Evolutionary conservation across 179 eudicot genomes (phyloP).

Genomic region (Beta macrorhiza): DNA sequence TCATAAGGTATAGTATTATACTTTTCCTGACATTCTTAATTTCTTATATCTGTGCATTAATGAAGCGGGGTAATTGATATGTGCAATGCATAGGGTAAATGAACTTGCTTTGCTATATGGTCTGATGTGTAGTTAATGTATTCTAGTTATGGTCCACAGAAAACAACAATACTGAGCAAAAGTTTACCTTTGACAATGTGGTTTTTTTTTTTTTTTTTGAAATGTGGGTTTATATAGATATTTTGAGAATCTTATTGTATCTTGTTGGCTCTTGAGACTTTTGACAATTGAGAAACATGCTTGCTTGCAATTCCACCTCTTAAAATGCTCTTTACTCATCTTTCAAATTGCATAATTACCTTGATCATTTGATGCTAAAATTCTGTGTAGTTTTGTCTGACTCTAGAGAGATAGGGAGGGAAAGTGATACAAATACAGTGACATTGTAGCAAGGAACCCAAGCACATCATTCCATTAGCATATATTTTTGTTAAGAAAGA

Average conservation of each 20-base stretch:
- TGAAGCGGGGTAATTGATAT: background rate
- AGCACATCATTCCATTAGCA: background rate
- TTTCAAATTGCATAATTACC: background rate
- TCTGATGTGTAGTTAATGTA: background rate
- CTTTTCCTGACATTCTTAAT: background rate
- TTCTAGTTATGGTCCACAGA: background rate
- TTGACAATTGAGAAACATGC: background rate
- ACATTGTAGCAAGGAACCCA: background rate
- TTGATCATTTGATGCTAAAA: background rate
- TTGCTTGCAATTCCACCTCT: background rate
- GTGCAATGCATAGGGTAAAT: background rate
- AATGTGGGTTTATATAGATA: background rate
- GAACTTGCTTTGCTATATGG: background rate
- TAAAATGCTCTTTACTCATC: background rate
- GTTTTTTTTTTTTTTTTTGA: background rate
- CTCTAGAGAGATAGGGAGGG: background rate
- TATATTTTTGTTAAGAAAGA: background rate
- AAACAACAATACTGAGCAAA: background rate
- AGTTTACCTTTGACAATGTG: background rate
- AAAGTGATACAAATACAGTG: background rate
- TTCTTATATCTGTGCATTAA: background rate
- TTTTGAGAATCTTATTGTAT: background rate
- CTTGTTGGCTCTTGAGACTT: background rate
- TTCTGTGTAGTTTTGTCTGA: background rate
- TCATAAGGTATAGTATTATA: background rate